These are phyloP conservation scores for Zopfochytrium polystomum DNA, from an alignment of 371 early-diverging fungal genomes.

Conservation along the genomic window DNA sequence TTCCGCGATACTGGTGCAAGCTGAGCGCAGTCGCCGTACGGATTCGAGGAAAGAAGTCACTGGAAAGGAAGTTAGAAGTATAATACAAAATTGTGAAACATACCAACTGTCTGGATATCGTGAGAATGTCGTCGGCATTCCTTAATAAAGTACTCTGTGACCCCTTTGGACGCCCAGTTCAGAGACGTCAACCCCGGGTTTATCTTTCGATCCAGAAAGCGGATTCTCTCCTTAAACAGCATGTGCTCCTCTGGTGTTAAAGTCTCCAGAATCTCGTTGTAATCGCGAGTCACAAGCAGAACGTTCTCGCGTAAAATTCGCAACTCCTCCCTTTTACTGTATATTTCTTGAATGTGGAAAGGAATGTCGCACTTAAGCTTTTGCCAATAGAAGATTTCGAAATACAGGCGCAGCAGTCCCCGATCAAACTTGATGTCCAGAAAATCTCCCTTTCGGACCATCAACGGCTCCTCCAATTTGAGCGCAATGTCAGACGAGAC, in stretches of 20 bases:
- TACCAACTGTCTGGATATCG: conserved; percentile 49
- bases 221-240: conserved; percentile 55
- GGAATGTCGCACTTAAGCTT: conserved; percentile 58
- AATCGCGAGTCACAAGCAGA: conserved; percentile 53
- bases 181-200: conserved; percentile 54
- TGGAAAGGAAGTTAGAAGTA: background rate
- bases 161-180: conserved; percentile 58
- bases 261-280: conserved; percentile 54
- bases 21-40: conserved; percentile 36
- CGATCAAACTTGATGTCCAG: conserved; percentile 54
- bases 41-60: conserved; percentile 50
- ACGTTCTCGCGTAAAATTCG: conserved; percentile 57
- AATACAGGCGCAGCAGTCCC: conserved; percentile 46
- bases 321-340: conserved; percentile 54
- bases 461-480: conserved; percentile 44
- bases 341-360: conserved; percentile 54
- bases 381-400: conserved; percentile 54
- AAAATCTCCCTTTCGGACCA: conserved; percentile 40
- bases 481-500: conserved; percentile 28
- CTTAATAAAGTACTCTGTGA: conserved; percentile 58
- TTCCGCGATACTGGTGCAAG: conserved; percentile 47
- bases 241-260: conserved; percentile 46
- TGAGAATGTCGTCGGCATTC: conserved; percentile 54
- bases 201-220: conserved; percentile 56
- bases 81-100: background rate